Percentiles rank a stretch among this genome's conserved stretches.
These are phyloP conservation scores for Umbelopsis vinacea DNA, from an alignment of 192 early-diverging fungal genomes.

Conservation along the genomic window DNA sequence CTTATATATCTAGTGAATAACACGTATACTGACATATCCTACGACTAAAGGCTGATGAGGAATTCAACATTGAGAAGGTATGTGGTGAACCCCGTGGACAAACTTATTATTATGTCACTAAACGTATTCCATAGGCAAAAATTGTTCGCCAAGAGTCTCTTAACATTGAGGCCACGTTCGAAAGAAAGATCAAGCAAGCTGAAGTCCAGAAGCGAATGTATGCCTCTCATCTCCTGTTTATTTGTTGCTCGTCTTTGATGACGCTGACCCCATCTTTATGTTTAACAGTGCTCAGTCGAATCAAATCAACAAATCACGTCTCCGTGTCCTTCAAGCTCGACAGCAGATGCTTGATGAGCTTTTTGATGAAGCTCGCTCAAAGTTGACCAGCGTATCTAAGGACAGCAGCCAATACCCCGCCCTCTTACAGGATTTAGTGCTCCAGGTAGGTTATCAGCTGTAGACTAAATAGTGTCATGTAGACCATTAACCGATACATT, in stretches of 20 bases:
- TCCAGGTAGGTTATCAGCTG: constrained; percentile 60
- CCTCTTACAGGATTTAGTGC: constrained; percentile 72
- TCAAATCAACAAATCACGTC: constrained; percentile 94
- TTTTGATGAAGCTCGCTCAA: constrained; percentile 69
- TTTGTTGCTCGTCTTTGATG: not conserved
- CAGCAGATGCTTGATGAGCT: constrained; percentile 87
- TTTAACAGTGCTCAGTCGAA: constrained; percentile 84
- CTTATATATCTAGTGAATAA: not conserved
- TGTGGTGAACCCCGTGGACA: not conserved
- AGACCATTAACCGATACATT: not conserved
- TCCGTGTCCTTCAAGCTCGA: constrained; percentile 85
- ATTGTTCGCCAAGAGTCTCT: constrained; percentile 96
- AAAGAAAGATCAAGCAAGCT: constrained; percentile 97
- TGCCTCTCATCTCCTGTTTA: not conserved
- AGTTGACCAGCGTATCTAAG: constrained; percentile 62
- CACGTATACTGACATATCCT: not conserved
- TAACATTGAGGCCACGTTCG: constrained; percentile 94
- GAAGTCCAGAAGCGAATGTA: constrained; percentile 96
- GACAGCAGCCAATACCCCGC: constrained; percentile 64
- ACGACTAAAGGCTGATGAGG: constrained; percentile 85
- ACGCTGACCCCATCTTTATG: not conserved
- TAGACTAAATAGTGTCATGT: not conserved
- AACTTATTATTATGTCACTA: not conserved
- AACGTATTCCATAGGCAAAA: constrained; percentile 69
- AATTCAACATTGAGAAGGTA: constrained; percentile 99